Evolutionary conservation across 768 basidiomycete genomes (phyloP), one percentile per base, ranked within the genome.

Genomic region (Boletus pseudopeckii): DNA sequence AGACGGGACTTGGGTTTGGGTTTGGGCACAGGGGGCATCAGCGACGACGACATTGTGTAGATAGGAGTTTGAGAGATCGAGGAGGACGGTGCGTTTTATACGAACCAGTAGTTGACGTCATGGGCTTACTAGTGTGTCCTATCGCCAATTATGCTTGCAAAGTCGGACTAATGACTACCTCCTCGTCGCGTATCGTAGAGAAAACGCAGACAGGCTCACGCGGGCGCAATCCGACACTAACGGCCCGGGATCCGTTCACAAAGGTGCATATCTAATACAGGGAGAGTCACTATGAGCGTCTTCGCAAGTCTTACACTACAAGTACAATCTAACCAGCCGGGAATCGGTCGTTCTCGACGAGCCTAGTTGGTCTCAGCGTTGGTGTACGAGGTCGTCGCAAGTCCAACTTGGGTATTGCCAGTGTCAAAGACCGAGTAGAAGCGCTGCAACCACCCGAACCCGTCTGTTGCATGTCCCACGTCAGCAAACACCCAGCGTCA

Each of bases 341-440:
- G 22, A 28, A 34, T 24, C 14, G 20, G 8, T 36, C 43, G 9
- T 8, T 9, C 41, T 26, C 30, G 36, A 39, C 5, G 7, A 8
- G 13, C 10, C 26, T 57, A 77, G 64, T 78, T 75, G 17, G 66
- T 67, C 17, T 63, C 79, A 4, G 82, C 74, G 15, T 59, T 55
- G 1, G 85, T 85, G 66, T 73, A 80, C 11, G 53, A 15, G 0
- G 70, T 71, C 17, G 56, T 69, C 7, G 68, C 63, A 26, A 70
- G 15, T 18, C 68, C 67, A 20, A 69, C 58, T 45, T 34, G 55
- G 18, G 44, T 9, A 17, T 62, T 70, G 17, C 11, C n/a, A 2
- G 75, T 75, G 55, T 82, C 80, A 46, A 67, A 80, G 7, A 78
- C 78, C 28, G 74, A 77, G 66, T 86, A 84, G 76, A 80, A 85